Base-by-base conservation (phyloP, 805 yeast genomes). In the Ogataea neopini region DNA sequence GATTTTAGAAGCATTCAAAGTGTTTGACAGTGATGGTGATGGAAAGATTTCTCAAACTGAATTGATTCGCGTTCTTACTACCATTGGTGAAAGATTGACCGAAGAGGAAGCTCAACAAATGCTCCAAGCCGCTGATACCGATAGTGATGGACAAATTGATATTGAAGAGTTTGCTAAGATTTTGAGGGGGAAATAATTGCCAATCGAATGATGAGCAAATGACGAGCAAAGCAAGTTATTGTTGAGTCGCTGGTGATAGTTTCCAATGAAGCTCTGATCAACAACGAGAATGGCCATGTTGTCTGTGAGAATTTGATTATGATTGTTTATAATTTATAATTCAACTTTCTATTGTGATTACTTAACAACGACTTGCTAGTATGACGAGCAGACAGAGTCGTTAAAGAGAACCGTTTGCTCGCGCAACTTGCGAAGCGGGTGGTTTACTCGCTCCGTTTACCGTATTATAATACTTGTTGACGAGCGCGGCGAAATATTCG, bases 61-160 rank as follows among this genome's bases (percentile, higher is more conserved):
- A 73, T 81, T 94, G 67, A 85, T 96, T 70, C 97, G 92, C 67
- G 98, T 94, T 40, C 83, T 94, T 70, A 94, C 98, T 41, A 88
- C 97, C 7, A 94, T 94, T 67, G 99, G 99, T 63, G 99, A 94
- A 72, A 90, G 88, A 69, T 80, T 94, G 61, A 84, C 96, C 15
- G 99, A 94, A 60, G 95, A 92, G 45, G 99, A 94, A 71, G 98
- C 95, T 44, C 95, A 89, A 62, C 96, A 90, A 70, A 94, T 94
- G 97, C 81, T 94, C 64, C 83, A 86, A 64, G 99, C 94, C 69
- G 97, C 97, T 47, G 95, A 86, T 64, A 83, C 92, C 53, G 89
- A 88, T 69, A 92, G 96, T 54, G 96, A 95, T 58, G 99, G 99
- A 50, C 96, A 89, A 72, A 94, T 94, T 64, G 95, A 94, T 68